phyloP scores from a whole-genome alignment of 1,284 basidiomycete species.

The Rhodotorula sp. region DNA sequence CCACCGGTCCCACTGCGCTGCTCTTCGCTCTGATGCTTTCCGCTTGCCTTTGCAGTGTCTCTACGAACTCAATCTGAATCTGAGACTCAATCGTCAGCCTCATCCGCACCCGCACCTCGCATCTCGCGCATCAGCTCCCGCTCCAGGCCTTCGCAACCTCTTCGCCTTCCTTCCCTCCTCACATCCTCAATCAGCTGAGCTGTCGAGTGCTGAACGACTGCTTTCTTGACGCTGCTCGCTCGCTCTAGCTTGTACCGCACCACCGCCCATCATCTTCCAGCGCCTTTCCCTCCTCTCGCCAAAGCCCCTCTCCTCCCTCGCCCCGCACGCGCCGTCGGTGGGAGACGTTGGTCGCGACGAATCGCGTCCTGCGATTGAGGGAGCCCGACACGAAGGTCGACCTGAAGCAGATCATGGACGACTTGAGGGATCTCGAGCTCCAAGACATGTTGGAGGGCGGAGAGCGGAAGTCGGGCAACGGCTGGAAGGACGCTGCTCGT shows the following conservation, averaged over 20 bases:
- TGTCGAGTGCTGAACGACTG: background rate
- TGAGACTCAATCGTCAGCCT: too few relatives aligned
- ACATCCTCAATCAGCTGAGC: too few relatives aligned
- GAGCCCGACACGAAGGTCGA: conserved; percentile 10
- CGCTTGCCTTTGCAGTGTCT: background rate
- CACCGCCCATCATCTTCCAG: background rate
- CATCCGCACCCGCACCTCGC: background rate
- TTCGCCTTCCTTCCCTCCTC: background rate
- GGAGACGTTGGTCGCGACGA: background rate
- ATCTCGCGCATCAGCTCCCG: background rate
- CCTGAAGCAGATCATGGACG: conserved; percentile 25
- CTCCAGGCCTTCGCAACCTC: background rate
- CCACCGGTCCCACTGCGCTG: too few relatives aligned
- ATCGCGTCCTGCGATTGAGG: background rate
- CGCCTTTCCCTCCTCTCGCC: too few relatives aligned
- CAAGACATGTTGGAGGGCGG: conserved; percentile 6
- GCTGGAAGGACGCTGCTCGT: conserved; percentile 35
- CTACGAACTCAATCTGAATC: too few relatives aligned
- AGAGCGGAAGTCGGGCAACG: conserved; percentile 14
- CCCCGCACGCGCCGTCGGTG: background rate
- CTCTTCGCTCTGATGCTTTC: background rate
- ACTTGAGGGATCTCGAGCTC: conserved; percentile 32
- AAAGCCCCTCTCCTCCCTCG: background rate
- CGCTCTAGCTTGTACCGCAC: background rate
- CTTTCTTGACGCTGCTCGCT: background rate